Evolutionary conservation across 2,329 filamentous ascomycete species (phyloP).

Genomic region (Paraphoma sp.): DNA sequence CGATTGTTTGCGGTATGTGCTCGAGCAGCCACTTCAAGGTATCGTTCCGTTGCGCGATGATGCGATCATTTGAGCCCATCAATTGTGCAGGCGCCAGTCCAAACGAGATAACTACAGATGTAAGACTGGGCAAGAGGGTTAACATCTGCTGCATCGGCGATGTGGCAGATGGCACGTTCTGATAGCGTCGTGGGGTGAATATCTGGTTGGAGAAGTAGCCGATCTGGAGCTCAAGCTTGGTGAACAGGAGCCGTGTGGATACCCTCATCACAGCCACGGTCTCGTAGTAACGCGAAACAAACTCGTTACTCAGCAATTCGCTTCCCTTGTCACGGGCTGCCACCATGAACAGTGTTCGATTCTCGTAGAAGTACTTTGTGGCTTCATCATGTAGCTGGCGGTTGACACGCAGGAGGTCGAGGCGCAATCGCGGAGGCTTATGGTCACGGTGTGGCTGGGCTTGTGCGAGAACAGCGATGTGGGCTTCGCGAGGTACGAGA

Average conservation of each 20-base stretch:
- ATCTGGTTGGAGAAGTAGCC: slow-evolving; percentile 4
- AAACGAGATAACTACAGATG: slow-evolving; percentile 10
- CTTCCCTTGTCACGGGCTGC: slow-evolving; percentile 3
- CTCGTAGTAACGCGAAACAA: slow-evolving; percentile 7
- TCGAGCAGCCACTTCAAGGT: slow-evolving; percentile 7
- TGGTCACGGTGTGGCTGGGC: not conserved
- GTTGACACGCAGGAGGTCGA: slow-evolving; percentile 25
- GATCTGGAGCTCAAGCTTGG: slow-evolving; percentile 19
- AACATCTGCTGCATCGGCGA: slow-evolving; percentile 12
- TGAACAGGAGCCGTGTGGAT: slow-evolving; percentile 12
- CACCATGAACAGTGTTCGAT: slow-evolving; percentile 18
- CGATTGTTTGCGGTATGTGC: slow-evolving; percentile 1
- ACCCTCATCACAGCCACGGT: slow-evolving; percentile 10
- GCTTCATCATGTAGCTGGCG: slow-evolving; percentile 24
- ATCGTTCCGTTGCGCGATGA: slow-evolving; percentile 1
- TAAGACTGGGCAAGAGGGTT: slow-evolving; percentile 13
- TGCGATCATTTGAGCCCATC: not conserved
- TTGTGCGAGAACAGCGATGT: slow-evolving; percentile 6
- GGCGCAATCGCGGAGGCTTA: slow-evolving; percentile 5
- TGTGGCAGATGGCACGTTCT: not conserved
- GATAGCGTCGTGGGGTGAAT: slow-evolving; percentile 2
- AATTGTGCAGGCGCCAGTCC: not conserved
- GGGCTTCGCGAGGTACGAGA: slow-evolving; percentile 20
- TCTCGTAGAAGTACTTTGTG: slow-evolving; percentile 19
- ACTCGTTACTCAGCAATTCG: not conserved